phyloP scores from a whole-genome alignment of 768 basidiomycete genomes.

The Agrocybe praecox region DNA sequence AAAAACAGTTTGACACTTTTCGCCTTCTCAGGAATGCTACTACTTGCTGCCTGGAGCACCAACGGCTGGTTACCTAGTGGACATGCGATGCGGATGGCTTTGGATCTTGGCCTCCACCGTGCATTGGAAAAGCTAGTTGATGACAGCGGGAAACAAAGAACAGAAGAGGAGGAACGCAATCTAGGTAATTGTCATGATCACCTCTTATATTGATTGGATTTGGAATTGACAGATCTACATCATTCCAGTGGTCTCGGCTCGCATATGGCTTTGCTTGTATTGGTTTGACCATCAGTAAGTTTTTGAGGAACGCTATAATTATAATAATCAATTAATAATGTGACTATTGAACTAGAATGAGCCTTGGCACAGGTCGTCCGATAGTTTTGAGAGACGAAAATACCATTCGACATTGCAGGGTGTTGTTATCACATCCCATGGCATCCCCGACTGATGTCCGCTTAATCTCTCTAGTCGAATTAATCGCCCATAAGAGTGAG shows the following conservation, averaged over 20 bases:
- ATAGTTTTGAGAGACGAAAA: conserved; percentile 88
- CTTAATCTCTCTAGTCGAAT: conserved; percentile 83
- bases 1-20: conserved; percentile 5
- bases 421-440: conserved; percentile 85
- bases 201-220: conserved; percentile 7
- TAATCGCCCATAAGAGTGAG: conserved; percentile 90
- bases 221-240: conserved; percentile 11
- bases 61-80: conserved; percentile 96
- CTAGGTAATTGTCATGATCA: conserved; percentile 53
- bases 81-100: conserved; percentile 94
- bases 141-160: conserved; percentile 61
- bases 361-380: conserved; percentile 88
- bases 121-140: conserved; percentile 92
- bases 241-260: conserved; percentile 77
- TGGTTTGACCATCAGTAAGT: conserved; percentile 95
- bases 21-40: conserved; percentile 70
- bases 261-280: conserved; percentile 94
- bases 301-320: conserved; percentile 28
- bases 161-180: conserved; percentile 86
- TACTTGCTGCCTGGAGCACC: conserved; percentile 92
- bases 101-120: conserved; percentile 91
- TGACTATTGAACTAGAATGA: conserved; percentile 59
- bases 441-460: conserved; percentile 88
- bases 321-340: conserved; percentile 12
- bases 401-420: conserved; percentile 82